Evolutionary conservation across 2,329 filamentous ascomycete genomes (phyloP), one percentile per base, ranked within the genome.

Genomic region (Tympanopsis confertula): DNA sequence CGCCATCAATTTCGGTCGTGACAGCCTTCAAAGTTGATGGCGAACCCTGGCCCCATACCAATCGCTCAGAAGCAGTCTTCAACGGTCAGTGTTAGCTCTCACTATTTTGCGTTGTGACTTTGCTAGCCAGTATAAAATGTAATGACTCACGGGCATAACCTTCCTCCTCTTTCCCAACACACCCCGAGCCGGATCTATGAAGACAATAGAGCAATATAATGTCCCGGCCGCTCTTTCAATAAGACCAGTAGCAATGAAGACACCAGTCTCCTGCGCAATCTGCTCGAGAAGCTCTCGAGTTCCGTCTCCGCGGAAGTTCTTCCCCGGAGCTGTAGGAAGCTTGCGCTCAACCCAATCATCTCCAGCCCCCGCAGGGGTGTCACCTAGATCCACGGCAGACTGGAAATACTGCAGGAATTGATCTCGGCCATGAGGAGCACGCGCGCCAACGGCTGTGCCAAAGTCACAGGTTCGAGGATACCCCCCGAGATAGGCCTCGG

Each of bases 401-500:
- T 80, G 74, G 61, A 87, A 94, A 60, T 94, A 94, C 3, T 69
- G 62, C 7, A 88, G 68, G 53, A 81, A 95, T 50, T 93, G 86
- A 19, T 94, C 86, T 14, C 87, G 73, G 4, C 87, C 88, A 36
- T 68, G 63, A 3, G 70, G 63, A 0, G 71, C 69, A 26, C 88
- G 78, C 13, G 69, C 66, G 3, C 88, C 88, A 4, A 94, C 68
- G 2, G 73, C 69, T 35, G 77, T 78, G 4, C 87, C 87, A 50
- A 94, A 94, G 37, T 66, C 65, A 44, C 79, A 80, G 14, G 82
- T 86, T 10, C 88, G 81, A 14, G 89, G 89, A 54, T 95, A 95
- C 1, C 88, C 89, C 35, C 89, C 89, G 2, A 95, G 70, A 53
- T 86, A 94, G 17, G 88, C 88, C 63, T 96, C 88, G 0, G 89